Evolutionary conservation across 2,329 filamentous ascomycete genomes (phyloP), one percentile per base, ranked within the genome.

Genomic region (Exophiala phaeomuriformis): DNA sequence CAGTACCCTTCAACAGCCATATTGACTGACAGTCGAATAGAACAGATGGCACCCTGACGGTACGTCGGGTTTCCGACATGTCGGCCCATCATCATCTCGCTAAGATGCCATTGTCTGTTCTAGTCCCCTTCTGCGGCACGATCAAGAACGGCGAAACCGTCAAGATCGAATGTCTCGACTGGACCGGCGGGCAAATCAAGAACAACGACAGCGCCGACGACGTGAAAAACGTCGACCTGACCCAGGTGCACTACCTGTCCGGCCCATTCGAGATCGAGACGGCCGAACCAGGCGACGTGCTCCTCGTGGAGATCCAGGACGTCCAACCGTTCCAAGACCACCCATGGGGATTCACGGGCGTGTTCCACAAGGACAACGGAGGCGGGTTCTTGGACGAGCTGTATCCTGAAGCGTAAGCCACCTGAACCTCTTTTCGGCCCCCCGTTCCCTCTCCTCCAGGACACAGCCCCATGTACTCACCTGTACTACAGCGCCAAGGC

Each of bases 1-100:
- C 39, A 35, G 3, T 1, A 35, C 7, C 19, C 39, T 37, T 4
- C 27, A 2, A 28, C 4, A 9, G 28, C 7, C 31, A 33, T 42
- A 33, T 19, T 39, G 10, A 49, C 32, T 47, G 39, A 55, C 32
- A 52, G 19, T 4, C 33, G n/a, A 39, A 19, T 60, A 89, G 86
- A 96, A 96, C 65, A 79, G 90, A 68, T 95, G 90, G 90, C 90
- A 96, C 66, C 90, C 90, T 35, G 90, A 95, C 61, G 85, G 88
- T 90, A 76, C 39, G 19, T 4, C 4, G 36, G 6, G 33, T 10
- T 10, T 39, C 10, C 29, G 49, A 19, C 29, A 28, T n/a, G 35
- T 10, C 19, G 2, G 31, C 29, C 5, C n/a, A 32, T 9, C 8
- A 3, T 36, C n/a, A 30, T 32, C 32, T 19, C 19, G 19, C 19